phyloP scores from a whole-genome alignment of 495 filamentous ascomycete species.

The Penicillium argentinense region DNA sequence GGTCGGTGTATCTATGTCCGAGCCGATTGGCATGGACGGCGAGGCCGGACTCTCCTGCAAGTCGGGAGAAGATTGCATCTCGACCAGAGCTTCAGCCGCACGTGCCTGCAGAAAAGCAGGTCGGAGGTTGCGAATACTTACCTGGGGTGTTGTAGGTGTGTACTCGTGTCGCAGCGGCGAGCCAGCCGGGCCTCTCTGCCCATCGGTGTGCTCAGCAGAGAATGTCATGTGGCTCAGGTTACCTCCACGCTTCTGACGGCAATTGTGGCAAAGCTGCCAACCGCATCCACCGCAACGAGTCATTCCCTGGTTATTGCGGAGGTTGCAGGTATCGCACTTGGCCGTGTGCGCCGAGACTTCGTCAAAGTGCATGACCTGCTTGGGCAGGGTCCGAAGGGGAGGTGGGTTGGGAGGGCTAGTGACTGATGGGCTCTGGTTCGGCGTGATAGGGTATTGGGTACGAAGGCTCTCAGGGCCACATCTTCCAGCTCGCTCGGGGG shows the following conservation, averaged over 20 bases:
- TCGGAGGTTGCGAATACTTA: not conserved
- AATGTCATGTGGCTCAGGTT: constrained; percentile 22
- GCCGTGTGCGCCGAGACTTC: constrained; percentile 45
- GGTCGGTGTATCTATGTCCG: not conserved
- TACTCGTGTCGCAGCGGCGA: constrained; percentile 6
- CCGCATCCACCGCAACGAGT: constrained; percentile 43
- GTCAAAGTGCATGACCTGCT: constrained; percentile 20
- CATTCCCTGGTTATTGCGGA: constrained; percentile 44
- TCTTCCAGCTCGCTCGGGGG: too few species aligned
- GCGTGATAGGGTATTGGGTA: too few species aligned
- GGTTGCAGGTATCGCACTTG: constrained; percentile 52
- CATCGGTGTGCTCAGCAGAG: not conserved
- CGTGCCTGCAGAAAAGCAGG: not conserved
- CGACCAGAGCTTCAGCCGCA: not conserved
- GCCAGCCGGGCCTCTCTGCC: too few species aligned
- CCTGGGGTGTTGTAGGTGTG: too few species aligned
- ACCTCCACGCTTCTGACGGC: constrained; percentile 20
- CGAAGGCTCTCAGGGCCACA: too few species aligned
- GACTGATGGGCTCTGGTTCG: too few species aligned
- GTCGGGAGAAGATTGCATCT: not conserved
- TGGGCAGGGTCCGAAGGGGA: not conserved
- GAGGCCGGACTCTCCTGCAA: too few species aligned
- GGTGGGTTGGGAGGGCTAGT: not conserved
- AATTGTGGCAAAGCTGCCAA: constrained; percentile 46
- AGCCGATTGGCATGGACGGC: not conserved